Conservation (phyloP, 73 alveolate genomes). For the Breviolum minutum region DNA sequence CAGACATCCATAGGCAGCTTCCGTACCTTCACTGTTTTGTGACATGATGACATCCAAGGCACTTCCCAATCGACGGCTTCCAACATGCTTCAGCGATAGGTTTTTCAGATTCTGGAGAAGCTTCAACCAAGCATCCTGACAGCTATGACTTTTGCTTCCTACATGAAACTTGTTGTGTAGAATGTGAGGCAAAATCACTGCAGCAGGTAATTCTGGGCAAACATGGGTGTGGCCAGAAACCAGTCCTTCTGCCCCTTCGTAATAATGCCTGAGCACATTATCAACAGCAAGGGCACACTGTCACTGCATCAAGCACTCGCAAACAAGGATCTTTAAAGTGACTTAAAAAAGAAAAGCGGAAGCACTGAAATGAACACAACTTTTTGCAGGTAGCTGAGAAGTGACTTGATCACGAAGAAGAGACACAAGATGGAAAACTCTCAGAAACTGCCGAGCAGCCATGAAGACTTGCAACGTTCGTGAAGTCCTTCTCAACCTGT, state of each 20-base stretch:
- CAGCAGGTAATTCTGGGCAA: not conserved
- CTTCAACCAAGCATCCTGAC: conserved; percentile 39
- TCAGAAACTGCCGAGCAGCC: not conserved
- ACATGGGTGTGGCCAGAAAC: not conserved
- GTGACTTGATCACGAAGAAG: not conserved
- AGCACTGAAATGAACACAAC: not conserved
- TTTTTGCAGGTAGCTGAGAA: not conserved
- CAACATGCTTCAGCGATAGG: conserved; percentile 34
- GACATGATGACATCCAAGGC: not conserved
- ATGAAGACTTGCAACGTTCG: not conserved
- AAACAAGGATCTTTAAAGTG: not conserved
- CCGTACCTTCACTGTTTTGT: not conserved
- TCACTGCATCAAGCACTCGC: no score
- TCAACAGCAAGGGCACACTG: not conserved
- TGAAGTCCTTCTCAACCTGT: conserved; percentile 35
- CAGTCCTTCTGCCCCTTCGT: conserved; percentile 33
- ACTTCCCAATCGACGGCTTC: conserved; percentile 30
- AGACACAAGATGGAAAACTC: not conserved
- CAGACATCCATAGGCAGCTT: not conserved
- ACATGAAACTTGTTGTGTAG: not conserved
- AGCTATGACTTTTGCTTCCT: not conserved
- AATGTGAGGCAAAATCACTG: not conserved
- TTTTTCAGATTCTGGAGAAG: conserved; percentile 35
- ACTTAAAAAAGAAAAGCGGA: not conserved
- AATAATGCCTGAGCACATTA: not conserved